Evolutionary conservation across 129 eudicot genomes (phyloP).

Genomic region (Ambrosia trifida): DNA sequence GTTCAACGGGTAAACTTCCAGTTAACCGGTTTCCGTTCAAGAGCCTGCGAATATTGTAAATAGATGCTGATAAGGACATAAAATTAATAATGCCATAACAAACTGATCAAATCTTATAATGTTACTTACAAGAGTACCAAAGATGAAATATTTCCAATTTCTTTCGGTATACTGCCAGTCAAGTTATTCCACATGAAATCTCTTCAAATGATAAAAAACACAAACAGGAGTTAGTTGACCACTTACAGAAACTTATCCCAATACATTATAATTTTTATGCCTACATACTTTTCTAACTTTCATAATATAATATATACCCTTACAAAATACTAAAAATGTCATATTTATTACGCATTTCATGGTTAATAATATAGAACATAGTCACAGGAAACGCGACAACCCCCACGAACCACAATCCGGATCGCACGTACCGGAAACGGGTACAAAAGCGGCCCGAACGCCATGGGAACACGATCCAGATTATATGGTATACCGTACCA

Average conservation of each 20-base stretch:
- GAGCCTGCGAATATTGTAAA: conserved; percentile 54
- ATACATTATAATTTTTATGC: neutral
- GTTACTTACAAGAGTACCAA: conserved; percentile 67
- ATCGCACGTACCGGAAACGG: too few species aligned
- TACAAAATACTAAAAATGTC: neutral
- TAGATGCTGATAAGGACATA: conserved; percentile 10
- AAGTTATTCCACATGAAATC: conserved; percentile 87
- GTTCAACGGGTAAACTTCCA: conserved; percentile 72
- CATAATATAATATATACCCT: neutral
- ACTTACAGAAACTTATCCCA: neutral
- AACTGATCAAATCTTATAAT: neutral
- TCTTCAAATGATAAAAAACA: conserved; percentile 37
- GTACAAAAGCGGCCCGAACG: too few species aligned
- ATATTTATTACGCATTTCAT: neutral
- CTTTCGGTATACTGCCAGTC: conserved; percentile 73
- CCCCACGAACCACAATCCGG: too few species aligned
- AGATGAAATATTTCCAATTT: conserved; percentile 63
- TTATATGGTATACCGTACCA: too few species aligned
- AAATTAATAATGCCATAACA: neutral
- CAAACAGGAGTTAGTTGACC: conserved; percentile 18
- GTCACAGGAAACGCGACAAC: too few species aligned
- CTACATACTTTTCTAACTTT: neutral
- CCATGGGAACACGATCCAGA: too few species aligned
- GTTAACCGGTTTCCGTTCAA: conserved; percentile 77
- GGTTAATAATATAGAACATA: neutral